These are phyloP conservation scores for Sporothrix curviconia DNA, from an alignment of 2,329 filamentous ascomycete species.

Conservation along the genomic window DNA sequence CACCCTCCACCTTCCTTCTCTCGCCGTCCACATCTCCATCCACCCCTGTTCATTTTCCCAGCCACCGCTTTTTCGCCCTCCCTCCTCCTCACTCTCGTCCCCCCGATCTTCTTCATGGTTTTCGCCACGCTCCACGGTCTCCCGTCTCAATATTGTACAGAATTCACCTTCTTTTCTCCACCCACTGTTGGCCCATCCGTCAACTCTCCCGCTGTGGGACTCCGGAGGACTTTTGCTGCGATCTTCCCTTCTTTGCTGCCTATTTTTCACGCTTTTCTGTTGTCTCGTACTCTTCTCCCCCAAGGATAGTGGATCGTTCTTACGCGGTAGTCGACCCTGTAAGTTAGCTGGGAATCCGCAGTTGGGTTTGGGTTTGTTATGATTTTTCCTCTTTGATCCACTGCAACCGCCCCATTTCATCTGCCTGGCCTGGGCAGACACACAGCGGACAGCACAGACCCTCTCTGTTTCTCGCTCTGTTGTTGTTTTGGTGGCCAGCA, in stretches of 20 bases:
- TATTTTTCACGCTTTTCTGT: too few relatives aligned
- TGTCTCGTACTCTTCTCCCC: too few relatives aligned
- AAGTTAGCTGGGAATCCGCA: background rate
- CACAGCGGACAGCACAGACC: background rate
- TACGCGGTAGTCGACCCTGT: too few relatives aligned
- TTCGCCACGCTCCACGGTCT: background rate
- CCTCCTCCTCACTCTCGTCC: background rate
- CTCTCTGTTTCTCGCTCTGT: background rate
- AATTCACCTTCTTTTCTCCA: too few relatives aligned
- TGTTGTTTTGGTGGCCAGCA: background rate
- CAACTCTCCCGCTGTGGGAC: too few relatives aligned
- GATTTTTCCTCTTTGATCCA: conserved; percentile 13
- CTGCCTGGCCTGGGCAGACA: background rate
- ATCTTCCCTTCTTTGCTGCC: too few relatives aligned
- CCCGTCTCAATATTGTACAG: too few relatives aligned
- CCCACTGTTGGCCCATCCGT: too few relatives aligned
- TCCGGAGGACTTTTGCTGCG: too few relatives aligned
- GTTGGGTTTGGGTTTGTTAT: conserved; percentile 8
- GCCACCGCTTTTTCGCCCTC: conserved; percentile 14
- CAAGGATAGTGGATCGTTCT: too few relatives aligned
- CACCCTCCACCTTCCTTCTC: background rate
- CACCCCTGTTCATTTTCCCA: conserved; percentile 5
- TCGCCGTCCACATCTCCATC: background rate
- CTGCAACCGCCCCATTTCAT: background rate
- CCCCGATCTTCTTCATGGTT: background rate